Base-by-base conservation (phyloP, 306 rosid genomes). In the Glycine soja region DNA sequence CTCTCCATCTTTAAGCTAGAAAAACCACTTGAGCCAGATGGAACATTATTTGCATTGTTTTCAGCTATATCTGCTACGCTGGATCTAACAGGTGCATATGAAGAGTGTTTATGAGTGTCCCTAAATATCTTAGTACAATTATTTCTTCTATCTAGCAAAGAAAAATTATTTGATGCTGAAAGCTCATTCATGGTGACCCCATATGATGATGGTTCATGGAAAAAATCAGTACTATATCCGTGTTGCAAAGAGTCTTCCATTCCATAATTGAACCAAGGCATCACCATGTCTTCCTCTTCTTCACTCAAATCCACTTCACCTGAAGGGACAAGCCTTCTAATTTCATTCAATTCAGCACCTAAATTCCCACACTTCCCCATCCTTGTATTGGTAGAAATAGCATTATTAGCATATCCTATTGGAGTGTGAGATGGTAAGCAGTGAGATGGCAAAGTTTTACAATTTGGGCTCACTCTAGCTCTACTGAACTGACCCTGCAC, bases 251-350 rank as follows among this genome's bases (percentile, higher is more conserved):
- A 57, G 43, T 84, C 91, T 68, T 88, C 92, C 54, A 89, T 78
- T 52, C 85, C 78, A 88, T 86, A 91, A 82, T 83, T 91, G 85
- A 91, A 81, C 97, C 97, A 93, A 72, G 91, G 95, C 18, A 82
- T 78, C 80, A 90, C 58, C 75, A 24, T 32, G 24, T 87, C 96
- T 75, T 93, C 47, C 18, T 64, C 92, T 38, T 91, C 89, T 30
- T 85, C 90, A 63, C 72, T 82, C 70, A 90, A 79, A 74, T 82
- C 89, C 30, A 85, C 77, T 40, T 86, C 97, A 52, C 59, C 79
- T 5, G 94, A 86, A 52, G 93, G 88, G 58, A 84, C 85, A 42
- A 83, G 81, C 81, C 82, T 75, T 68, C 83, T 87, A 81, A 84
- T 76, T 72, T 88, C 97, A 80, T 79, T 83, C 59, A 90, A 61